Conservation (phyloP, 129 eudicot species). For the Helianthus tuberosus region DNA sequence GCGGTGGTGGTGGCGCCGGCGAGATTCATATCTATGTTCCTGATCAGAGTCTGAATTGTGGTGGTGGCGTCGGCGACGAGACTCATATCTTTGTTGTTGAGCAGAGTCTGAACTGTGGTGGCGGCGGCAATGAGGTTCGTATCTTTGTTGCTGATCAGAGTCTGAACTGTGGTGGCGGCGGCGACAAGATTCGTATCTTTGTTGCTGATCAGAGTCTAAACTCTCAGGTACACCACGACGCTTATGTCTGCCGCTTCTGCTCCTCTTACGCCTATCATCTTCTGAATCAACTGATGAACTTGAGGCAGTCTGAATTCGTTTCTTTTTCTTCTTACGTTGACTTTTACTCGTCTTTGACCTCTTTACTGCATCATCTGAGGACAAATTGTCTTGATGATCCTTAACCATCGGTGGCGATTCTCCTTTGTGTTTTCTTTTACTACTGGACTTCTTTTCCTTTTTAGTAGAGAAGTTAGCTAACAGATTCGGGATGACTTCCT, state of each 20-base stretch:
- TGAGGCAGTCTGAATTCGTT: constrained; percentile 35
- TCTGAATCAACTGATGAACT: constrained; percentile 54
- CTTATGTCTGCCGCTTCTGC: constrained; percentile 26
- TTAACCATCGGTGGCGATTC: constrained; percentile 25
- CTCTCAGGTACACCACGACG: constrained; percentile 30
- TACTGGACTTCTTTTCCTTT: constrained; percentile 58
- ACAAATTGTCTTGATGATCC: constrained; percentile 32
- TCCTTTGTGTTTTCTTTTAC: constrained; percentile 54
- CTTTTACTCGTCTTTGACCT: constrained; percentile 51
- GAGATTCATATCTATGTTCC: too few relatives aligned
- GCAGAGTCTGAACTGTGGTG: constrained; percentile 6
- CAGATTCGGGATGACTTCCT: constrained; percentile 64
- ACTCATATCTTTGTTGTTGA: too few relatives aligned
- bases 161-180: constrained; percentile 18
- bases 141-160: too few relatives aligned
- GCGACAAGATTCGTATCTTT: constrained; percentile 25
- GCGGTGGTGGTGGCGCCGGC: constrained; percentile 15
- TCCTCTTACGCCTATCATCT: constrained; percentile 41
- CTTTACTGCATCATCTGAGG: constrained; percentile 37
- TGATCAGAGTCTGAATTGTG: neutral
- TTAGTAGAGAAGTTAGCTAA: constrained; percentile 63
- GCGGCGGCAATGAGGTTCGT: neutral
- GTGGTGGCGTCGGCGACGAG: neutral
- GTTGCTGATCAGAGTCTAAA: constrained; percentile 42
- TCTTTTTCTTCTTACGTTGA: constrained; percentile 43